These are phyloP conservation scores for Cercospora brassicicola DNA, from an alignment of 2,329 filamentous ascomycete genomes.

Conservation along the genomic window DNA sequence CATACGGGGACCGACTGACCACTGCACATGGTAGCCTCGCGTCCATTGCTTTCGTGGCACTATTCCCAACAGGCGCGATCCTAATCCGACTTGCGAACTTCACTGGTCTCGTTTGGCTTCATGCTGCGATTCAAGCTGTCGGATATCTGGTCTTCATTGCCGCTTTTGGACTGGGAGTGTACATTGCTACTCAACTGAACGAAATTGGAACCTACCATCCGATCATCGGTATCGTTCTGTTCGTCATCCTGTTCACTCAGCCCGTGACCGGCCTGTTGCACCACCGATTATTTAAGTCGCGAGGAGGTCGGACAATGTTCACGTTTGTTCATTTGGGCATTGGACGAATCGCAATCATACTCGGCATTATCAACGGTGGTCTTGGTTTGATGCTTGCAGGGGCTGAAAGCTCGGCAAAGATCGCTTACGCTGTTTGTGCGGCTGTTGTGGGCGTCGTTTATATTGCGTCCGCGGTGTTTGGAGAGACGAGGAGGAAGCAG, in stretches of 20 bases:
- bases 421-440: constrained; percentile 52
- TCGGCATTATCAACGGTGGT: constrained; percentile 59
- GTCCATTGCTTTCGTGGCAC: constrained; percentile 46
- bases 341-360: constrained; percentile 45
- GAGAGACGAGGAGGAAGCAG: constrained; percentile 30
- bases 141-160: constrained; percentile 51
- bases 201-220: constrained; percentile 49
- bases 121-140: constrained; percentile 51
- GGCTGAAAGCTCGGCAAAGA: constrained; percentile 28
- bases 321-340: constrained; percentile 43
- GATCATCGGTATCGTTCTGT: constrained; percentile 55
- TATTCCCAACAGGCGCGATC: constrained; percentile 50
- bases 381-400: constrained; percentile 54
- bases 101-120: constrained; percentile 48
- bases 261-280: constrained; percentile 55
- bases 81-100: constrained; percentile 48
- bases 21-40: constrained; percentile 49
- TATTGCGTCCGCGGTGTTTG: constrained; percentile 36
- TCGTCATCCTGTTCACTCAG: constrained; percentile 56
- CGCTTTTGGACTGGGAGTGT: constrained; percentile 55
- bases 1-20: constrained; percentile 34
- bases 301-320: constrained; percentile 48
- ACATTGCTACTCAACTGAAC: constrained; percentile 47
- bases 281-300: constrained; percentile 52
- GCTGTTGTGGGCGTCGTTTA: constrained; percentile 50